Evolutionary conservation across 805 yeast species (phyloP).

Genomic region (Starmerella bombicola): DNA sequence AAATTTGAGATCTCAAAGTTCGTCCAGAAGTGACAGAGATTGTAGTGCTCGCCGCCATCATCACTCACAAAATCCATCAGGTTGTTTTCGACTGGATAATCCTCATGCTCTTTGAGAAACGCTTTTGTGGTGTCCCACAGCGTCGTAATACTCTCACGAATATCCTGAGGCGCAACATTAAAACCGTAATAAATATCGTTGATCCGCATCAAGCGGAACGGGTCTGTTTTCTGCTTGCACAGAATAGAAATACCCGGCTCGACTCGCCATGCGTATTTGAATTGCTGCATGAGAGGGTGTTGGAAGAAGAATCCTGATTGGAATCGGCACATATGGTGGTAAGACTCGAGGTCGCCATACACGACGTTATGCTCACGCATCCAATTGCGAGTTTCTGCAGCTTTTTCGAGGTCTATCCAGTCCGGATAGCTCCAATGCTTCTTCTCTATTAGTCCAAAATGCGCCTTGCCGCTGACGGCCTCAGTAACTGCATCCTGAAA

Average conservation of each 20-base stretch:
- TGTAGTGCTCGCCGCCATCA: slow-evolving; percentile 56
- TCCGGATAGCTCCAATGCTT: slow-evolving; percentile 62
- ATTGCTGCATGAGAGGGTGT: slow-evolving; percentile 45
- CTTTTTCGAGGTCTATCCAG: slow-evolving; percentile 45
- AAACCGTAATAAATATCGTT: slow-evolving; percentile 54
- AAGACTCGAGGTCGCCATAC: slow-evolving; percentile 49
- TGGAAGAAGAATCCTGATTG: slow-evolving; percentile 62
- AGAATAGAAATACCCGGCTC: slow-evolving; percentile 53
- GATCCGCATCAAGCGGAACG: slow-evolving; percentile 46
- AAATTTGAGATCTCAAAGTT: slow-evolving; percentile 74
- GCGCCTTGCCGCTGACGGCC: slow-evolving; percentile 46
- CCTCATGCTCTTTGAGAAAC: slow-evolving; percentile 36
- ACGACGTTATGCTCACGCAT: slow-evolving; percentile 37
- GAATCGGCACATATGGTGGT: slow-evolving; percentile 73
- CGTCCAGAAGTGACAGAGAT: slow-evolving; percentile 80
- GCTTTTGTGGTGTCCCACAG: slow-evolving; percentile 47
- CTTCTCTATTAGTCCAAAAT: slow-evolving; percentile 48
- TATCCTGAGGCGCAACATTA: slow-evolving; percentile 53
- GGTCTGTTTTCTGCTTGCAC: slow-evolving; percentile 54
- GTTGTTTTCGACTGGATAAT: slow-evolving; percentile 44
- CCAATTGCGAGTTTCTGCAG: slow-evolving; percentile 35
- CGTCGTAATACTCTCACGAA: slow-evolving; percentile 45
- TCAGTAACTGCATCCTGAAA: slow-evolving; percentile 40
- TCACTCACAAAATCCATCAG: slow-evolving; percentile 58
- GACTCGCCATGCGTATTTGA: slow-evolving; percentile 64